Conservation (phyloP, 2,329 filamentous ascomycete species). For the Podosphaera fusca region DNA sequence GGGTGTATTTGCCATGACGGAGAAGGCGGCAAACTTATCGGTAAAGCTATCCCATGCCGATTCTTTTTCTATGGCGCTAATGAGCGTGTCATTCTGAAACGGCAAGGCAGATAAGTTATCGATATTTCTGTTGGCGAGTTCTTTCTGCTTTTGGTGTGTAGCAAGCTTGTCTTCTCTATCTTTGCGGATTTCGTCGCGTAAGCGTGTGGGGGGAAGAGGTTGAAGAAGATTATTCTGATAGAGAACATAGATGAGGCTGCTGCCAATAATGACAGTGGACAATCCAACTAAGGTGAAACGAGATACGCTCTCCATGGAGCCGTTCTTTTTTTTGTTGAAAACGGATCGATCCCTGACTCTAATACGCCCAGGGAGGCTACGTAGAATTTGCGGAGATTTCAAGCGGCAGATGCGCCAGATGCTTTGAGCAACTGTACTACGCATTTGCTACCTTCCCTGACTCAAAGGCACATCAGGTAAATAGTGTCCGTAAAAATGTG, state of each 20-base stretch:
- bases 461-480: neutral
- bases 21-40: slow-evolving; percentile 20
- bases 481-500: neutral
- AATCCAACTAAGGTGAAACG: slow-evolving; percentile 7
- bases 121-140: slow-evolving; percentile 9
- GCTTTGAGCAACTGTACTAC: neutral
- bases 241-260: slow-evolving; percentile 13
- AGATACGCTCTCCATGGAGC: neutral
- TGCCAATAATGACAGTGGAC: slow-evolving; percentile 10
- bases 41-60: slow-evolving; percentile 14
- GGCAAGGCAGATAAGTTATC: slow-evolving; percentile 10
- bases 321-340: neutral
- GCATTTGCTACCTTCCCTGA: neutral
- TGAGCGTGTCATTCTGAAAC: slow-evolving; percentile 7
- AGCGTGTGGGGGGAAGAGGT: slow-evolving; percentile 13
- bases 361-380: neutral
- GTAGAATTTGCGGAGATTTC: neutral
- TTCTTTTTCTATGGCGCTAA: slow-evolving; percentile 6
- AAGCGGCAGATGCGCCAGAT: neutral
- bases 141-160: slow-evolving; percentile 8
- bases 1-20: slow-evolving; percentile 29
- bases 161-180: slow-evolving; percentile 5
- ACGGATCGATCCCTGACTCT: neutral
- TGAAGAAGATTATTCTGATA: slow-evolving; percentile 14
- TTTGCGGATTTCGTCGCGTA: slow-evolving; percentile 9